phyloP scores from a whole-genome alignment of 1,284 basidiomycete genomes.

The Mycosarcoma maydis region DNA sequence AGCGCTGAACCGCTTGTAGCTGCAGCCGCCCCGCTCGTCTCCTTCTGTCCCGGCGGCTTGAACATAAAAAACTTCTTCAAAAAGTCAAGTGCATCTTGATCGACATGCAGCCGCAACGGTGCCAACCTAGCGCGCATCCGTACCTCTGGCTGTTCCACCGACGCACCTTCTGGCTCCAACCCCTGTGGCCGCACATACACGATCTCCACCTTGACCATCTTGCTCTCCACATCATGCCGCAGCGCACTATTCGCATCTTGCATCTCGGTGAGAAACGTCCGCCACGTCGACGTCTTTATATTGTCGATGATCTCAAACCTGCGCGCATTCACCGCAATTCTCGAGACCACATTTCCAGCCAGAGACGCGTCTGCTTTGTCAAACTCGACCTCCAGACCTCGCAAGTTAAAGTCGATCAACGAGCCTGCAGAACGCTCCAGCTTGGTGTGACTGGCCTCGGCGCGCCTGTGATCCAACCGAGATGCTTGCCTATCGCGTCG shows the following conservation, averaged over 20 bases:
- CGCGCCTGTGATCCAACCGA: neutral
- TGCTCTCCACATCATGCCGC: conserved; percentile 85
- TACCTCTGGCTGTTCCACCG: conserved; percentile 71
- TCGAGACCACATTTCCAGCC: conserved; percentile 35
- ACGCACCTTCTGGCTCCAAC: conserved; percentile 3
- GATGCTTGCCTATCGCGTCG: conserved; percentile 1
- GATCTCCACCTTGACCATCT: conserved; percentile 90
- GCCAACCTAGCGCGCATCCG: conserved; percentile 72
- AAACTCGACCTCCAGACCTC: conserved; percentile 72
- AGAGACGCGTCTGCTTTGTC: conserved; percentile 46
- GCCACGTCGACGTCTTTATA: conserved; percentile 98
- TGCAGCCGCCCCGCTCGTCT: neutral
- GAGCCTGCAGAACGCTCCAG: conserved; percentile 81
- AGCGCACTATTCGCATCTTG: conserved; percentile 24
- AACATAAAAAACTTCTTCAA: conserved; percentile 95
- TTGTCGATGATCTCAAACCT: conserved; percentile 92
- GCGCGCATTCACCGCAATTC: conserved; percentile 51
- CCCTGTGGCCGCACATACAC: conserved; percentile 67
- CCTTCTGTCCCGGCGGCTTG: conserved; percentile 69
- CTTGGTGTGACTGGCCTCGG: too few relatives aligned
- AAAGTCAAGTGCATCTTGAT: conserved; percentile 98
- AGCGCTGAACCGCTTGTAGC: conserved; percentile 4
- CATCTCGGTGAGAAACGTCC: conserved; percentile 82
- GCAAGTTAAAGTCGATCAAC: conserved; percentile 84
- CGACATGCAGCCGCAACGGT: conserved; percentile 89